Base-by-base conservation (phyloP, 129 eudicot species). In the Tagetes patula region DNA sequence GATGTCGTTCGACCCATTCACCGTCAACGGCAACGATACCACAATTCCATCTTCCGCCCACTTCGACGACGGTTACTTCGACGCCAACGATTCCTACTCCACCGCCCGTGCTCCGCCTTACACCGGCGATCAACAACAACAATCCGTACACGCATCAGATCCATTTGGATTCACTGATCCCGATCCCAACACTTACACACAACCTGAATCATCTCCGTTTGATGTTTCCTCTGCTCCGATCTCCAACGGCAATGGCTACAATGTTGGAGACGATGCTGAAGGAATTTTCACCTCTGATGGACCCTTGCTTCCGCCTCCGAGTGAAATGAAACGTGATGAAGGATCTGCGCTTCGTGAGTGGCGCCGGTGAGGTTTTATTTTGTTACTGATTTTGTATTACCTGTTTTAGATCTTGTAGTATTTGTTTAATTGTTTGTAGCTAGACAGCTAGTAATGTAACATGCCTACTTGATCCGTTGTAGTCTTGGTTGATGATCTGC, bases 311-410 rank as follows among this genome's bases (percentile, higher is more conserved):
- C 97, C 97, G 10, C 91, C 95, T 75, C 95, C 97, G 0, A 72
- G 43, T 58, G 88, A 88, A 45, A 88, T 91, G 97, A 74, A 72
- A 1, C 89, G 82, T 58, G 95, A 85, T 67, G 95, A 85, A 75
- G 97, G 95, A 0, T 84, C 42, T 32, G 97, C 97, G 45, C 90
- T 88, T 77, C 91, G 95, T 30, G 91, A 86, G 71, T 91, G 97
- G 97, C 87, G 96, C 8, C 77, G 87, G 97, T 91, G 2, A 79
- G 76, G 27, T 20, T 77, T 66, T 43, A 40, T 40, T 55, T 56
- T 31, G 6, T 64, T 71, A 13, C 11, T 75, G 43, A 59, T 20
- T 31, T 72, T 13, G 27, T 8, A 42, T 60, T 82, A 9, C 27
- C 27, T 8, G 59, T 6, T 47, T 0, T 34, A 45, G 76, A 82